These are phyloP conservation scores for Hypoxylon sp. DNA, from an alignment of 2,329 filamentous ascomycete species.

Conservation along the genomic window DNA sequence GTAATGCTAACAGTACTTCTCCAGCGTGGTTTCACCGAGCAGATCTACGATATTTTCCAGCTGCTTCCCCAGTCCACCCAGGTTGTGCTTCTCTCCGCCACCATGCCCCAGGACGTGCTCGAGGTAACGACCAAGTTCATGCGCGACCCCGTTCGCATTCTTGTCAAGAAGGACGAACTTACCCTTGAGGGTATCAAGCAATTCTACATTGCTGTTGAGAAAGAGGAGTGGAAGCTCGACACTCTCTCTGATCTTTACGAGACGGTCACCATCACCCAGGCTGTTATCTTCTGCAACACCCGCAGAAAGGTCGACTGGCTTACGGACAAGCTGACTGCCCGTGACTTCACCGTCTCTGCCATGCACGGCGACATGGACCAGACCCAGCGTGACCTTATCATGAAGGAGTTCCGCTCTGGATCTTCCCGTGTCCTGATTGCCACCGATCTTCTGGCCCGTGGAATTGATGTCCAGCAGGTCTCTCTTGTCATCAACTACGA, in stretches of 20 bases:
- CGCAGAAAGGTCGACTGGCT: constrained; percentile 99
- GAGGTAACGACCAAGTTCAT: constrained; percentile 99
- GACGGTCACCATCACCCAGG: constrained; percentile 99
- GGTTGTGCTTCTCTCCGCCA: constrained; percentile 97
- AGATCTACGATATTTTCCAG: constrained; percentile 99
- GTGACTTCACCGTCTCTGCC: constrained; percentile 99
- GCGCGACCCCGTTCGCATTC: constrained; percentile 97
- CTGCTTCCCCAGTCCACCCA: constrained; percentile 97
- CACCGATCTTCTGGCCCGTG: constrained; percentile 96
- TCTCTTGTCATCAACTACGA: constrained; percentile 99
- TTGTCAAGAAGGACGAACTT: constrained; percentile 99
- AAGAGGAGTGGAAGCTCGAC: constrained; percentile 99
- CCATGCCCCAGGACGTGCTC: constrained; percentile 98
- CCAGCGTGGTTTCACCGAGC: constrained; percentile 97
- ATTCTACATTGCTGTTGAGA: constrained; percentile 99
- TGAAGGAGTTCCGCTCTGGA: constrained; percentile 99
- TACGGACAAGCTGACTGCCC: constrained; percentile 97
- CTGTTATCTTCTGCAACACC: constrained; percentile 99
- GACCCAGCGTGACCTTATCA: constrained; percentile 96
- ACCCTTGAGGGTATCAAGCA: constrained; percentile 99
- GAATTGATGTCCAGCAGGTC: constrained; percentile 99
- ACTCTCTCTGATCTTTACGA: constrained; percentile 99
- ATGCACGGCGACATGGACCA: constrained; percentile 99
- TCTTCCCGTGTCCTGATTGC: constrained; percentile 98
- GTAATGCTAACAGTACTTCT: constrained; percentile 52